Evolutionary conservation across 1,284 basidiomycete species (phyloP).

Genomic region (Papiliotrema terrestris): DNA sequence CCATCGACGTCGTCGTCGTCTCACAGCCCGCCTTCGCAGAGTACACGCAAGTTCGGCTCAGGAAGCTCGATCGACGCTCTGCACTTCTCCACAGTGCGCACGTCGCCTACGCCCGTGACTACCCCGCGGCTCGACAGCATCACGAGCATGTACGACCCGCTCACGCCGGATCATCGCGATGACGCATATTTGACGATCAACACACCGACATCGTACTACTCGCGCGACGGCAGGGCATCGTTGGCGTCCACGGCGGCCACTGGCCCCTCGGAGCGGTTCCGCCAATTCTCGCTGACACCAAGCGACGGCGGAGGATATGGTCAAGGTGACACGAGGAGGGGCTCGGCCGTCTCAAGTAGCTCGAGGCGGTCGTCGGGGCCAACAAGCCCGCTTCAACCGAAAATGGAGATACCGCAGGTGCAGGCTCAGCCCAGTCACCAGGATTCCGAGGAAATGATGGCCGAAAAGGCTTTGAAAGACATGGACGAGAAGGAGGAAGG

Average conservation of each 20-base stretch:
- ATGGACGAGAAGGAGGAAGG: neutral
- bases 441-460: neutral
- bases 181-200: neutral
- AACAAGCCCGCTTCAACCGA: too few relatives aligned
- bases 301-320: too few relatives aligned
- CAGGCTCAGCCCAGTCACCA: too few relatives aligned
- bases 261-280: neutral
- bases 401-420: too few relatives aligned
- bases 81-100: neutral
- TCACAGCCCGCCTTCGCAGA: conserved; percentile 1
- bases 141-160: neutral
- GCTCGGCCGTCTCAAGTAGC: too few relatives aligned
- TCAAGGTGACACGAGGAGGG: too few relatives aligned
- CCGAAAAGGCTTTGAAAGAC: neutral
- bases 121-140: neutral
- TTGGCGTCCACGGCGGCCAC: neutral
- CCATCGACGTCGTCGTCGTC: conserved; percentile 19
- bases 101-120: neutral
- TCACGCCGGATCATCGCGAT: neutral
- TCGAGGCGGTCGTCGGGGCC: neutral
- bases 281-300: neutral
- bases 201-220: neutral
- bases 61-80: neutral
- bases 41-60: conserved; percentile 2
- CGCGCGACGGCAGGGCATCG: neutral